These are phyloP conservation scores for Trebouxiophyceae sp. DNA, from an alignment of 163 green algal species.

Conservation along the genomic window DNA sequence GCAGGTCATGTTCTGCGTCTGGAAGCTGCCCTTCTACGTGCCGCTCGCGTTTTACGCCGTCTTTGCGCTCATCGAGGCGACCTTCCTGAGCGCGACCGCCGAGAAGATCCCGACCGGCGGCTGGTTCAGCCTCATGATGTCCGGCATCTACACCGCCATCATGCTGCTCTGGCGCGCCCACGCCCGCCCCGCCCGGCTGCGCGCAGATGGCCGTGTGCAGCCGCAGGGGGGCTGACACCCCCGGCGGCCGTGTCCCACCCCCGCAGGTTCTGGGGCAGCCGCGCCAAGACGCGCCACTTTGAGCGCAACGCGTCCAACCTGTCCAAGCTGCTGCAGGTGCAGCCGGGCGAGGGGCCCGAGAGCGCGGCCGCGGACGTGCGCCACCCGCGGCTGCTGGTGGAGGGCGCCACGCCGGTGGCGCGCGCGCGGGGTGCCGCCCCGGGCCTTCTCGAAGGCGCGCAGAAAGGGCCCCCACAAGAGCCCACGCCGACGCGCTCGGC, in stretches of 20 bases:
- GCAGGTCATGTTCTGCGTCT: slow-evolving; percentile 40
- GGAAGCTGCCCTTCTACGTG: slow-evolving; percentile 19
- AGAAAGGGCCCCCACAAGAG: neutral
- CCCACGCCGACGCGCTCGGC: neutral
- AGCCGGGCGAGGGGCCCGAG: no score
- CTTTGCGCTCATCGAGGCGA: slow-evolving; percentile 22
- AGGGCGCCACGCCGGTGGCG: no score
- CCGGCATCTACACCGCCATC: slow-evolving; percentile 14
- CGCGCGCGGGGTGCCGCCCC: no score
- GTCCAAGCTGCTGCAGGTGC: slow-evolving; percentile 4
- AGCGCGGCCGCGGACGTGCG: no score
- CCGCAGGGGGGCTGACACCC: no score
- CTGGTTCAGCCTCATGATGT: slow-evolving; percentile 32
- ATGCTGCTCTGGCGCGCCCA: slow-evolving; percentile 25
- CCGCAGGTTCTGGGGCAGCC: slow-evolving; percentile 16
- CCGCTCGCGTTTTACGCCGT: slow-evolving; percentile 29
- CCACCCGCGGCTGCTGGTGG: no score
- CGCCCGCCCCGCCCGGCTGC: no score
- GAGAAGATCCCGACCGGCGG: slow-evolving; percentile 27
- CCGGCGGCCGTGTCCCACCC: no score
- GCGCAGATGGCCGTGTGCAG: no score
- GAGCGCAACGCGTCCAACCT: neutral
- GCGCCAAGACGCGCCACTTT: slow-evolving; percentile 15
- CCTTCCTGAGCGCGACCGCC: slow-evolving; percentile 15
- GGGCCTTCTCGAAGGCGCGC: no score